These are phyloP conservation scores for Solanum commersonii DNA, from an alignment of 257 asterid genomes.

Conservation along the genomic window DNA sequence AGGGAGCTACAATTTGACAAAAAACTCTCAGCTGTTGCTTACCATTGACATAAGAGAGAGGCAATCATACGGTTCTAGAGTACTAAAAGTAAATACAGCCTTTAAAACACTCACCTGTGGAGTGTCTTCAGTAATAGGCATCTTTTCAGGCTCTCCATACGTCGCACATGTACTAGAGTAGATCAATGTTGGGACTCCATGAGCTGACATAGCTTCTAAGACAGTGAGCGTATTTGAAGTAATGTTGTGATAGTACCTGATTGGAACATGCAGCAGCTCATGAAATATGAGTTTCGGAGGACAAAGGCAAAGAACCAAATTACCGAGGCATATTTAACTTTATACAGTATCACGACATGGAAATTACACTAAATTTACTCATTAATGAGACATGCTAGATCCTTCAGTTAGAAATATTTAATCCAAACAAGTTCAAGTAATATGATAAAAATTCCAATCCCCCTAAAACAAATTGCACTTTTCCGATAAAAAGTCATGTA, in stretches of 20 bases:
- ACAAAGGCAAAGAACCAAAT: not conserved
- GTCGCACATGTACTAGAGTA: constrained; percentile 96
- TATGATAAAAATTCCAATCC: not conserved
- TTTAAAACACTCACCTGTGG: constrained; percentile 38
- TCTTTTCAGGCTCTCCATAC: constrained; percentile 80
- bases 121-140: constrained; percentile 84
- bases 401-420: not conserved
- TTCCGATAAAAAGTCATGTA: not conserved
- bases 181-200: constrained; percentile 58
- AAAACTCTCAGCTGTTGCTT: constrained; percentile 1
- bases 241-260: constrained; percentile 94
- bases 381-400: not conserved
- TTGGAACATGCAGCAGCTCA: constrained; percentile 5
- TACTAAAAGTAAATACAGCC: not conserved
- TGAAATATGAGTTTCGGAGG: not conserved
- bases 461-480: not conserved
- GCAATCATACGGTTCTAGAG: not conserved
- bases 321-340: not conserved
- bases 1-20: constrained; percentile 43
- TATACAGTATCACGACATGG: not conserved
- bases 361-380: not conserved
- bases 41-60: not conserved
- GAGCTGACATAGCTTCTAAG: constrained; percentile 69
- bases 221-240: constrained; percentile 81
- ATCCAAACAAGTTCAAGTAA: not conserved